These are phyloP conservation scores for Talaromyces ruber DNA, from an alignment of 495 filamentous ascomycete genomes.

Conservation along the genomic window DNA sequence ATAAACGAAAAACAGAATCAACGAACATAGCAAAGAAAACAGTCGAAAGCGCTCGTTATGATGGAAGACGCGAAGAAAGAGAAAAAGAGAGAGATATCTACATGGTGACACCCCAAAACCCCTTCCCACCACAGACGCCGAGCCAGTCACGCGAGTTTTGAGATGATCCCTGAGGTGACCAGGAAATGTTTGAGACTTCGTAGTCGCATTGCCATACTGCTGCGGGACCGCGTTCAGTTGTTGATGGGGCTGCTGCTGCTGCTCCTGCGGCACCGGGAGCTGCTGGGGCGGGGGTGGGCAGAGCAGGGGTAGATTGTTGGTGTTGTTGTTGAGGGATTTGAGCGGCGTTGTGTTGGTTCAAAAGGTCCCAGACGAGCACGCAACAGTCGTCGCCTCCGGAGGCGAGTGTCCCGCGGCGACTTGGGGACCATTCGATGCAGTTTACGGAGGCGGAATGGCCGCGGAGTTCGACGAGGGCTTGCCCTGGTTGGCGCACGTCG, in stretches of 20 bases:
- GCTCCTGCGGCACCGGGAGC: constrained; percentile 7
- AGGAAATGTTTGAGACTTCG: constrained; percentile 90
- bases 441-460: constrained; percentile 84
- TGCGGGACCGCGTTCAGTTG: constrained; percentile 54
- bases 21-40: not conserved
- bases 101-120: constrained; percentile 80
- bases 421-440: constrained; percentile 92
- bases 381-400: constrained; percentile 88
- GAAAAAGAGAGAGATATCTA: constrained; percentile 15
- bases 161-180: constrained; percentile 67
- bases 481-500: constrained; percentile 92
- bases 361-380: constrained; percentile 88
- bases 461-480: constrained; percentile 86
- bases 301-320: constrained; percentile 8
- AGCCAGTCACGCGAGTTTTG: constrained; percentile 86
- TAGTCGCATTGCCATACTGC: constrained; percentile 93
- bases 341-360: constrained; percentile 56
- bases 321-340: constrained; percentile 36
- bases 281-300: not conserved
- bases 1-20: not conserved
- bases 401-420: constrained; percentile 76
- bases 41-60: not conserved
- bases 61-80: not conserved
- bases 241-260: constrained; percentile 33
- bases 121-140: constrained; percentile 83